Conservation (phyloP, 2,329 filamentous ascomycete genomes). For the Xylariaceae sp. region DNA sequence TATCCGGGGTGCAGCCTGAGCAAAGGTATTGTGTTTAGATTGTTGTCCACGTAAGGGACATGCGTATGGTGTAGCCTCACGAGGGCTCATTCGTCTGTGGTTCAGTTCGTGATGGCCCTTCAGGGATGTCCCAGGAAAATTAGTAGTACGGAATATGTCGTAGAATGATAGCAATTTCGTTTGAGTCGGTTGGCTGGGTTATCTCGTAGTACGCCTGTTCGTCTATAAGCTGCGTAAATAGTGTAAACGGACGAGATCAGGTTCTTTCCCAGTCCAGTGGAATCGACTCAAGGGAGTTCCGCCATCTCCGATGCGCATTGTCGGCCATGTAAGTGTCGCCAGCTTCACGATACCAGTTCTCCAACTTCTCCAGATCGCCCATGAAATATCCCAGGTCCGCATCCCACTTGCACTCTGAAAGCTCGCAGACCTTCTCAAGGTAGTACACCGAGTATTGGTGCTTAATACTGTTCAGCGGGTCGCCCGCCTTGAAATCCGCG, state of each 20-base stretch:
- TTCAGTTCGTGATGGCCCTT: too few relatives aligned
- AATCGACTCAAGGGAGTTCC: slow-evolving; percentile 24
- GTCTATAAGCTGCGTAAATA: background rate
- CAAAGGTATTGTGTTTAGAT: too few relatives aligned
- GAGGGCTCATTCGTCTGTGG: background rate
- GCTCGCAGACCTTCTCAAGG: slow-evolving; percentile 24
- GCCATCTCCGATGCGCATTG: slow-evolving; percentile 22
- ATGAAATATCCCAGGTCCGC: slow-evolving; percentile 29
- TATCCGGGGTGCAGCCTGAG: background rate
- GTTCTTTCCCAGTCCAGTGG: slow-evolving; percentile 24
- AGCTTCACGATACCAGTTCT: slow-evolving; percentile 28
- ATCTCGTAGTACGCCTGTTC: too few relatives aligned
- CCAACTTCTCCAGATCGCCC: slow-evolving; percentile 27
- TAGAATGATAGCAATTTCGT: background rate
- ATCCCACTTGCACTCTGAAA: slow-evolving; percentile 29
- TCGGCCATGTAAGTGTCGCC: slow-evolving; percentile 24
- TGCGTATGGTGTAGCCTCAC: background rate
- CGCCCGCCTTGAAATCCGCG: slow-evolving; percentile 20
- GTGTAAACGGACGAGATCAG: background rate
- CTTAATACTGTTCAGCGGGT: slow-evolving; percentile 14
- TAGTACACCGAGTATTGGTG: slow-evolving; percentile 25
- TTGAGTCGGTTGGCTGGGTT: background rate
- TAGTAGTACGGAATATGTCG: background rate
- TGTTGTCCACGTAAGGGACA: too few relatives aligned
- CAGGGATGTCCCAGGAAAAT: too few relatives aligned